These are phyloP conservation scores for Backusella luteola DNA, from an alignment of 192 early-diverging fungal species.

Conservation along the genomic window DNA sequence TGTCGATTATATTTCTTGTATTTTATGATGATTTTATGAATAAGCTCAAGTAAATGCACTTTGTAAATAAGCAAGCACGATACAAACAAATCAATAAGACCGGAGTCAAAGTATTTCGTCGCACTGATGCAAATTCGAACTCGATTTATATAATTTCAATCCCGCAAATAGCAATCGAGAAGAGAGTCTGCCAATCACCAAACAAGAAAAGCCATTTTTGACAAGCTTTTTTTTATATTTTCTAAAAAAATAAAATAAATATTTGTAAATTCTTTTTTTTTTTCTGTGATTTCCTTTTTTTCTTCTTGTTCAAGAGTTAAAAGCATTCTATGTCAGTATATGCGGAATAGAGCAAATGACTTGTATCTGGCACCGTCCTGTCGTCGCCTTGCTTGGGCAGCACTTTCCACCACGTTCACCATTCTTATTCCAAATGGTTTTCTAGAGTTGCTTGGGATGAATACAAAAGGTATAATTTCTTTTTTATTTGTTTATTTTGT, in stretches of 20 bases:
- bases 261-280: not conserved
- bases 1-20: no score
- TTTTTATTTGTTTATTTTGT: not conserved
- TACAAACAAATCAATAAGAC: no score
- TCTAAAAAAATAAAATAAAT: not conserved
- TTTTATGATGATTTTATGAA: no score
- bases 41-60: no score
- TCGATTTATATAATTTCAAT: not conserved
- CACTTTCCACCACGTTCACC: not conserved
- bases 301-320: not conserved
- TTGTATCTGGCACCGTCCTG: not conserved
- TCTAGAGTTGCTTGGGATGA: not conserved
- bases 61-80: no score
- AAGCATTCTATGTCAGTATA: not conserved
- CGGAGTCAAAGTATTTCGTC: no score
- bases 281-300: not conserved
- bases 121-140: not conserved
- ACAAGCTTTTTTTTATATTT: not conserved
- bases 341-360: not conserved
- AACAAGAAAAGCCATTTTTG: not conserved
- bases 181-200: not conserved
- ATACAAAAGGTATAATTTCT: not conserved
- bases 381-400: slow-evolving; percentile 9
- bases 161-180: not conserved
- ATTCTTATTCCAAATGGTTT: slow-evolving; percentile 1